Evolutionary conservation across 2,329 filamentous ascomycete species (phyloP), one percentile per base, ranked within the genome.

Genomic region (Colletotrichum cereale): DNA sequence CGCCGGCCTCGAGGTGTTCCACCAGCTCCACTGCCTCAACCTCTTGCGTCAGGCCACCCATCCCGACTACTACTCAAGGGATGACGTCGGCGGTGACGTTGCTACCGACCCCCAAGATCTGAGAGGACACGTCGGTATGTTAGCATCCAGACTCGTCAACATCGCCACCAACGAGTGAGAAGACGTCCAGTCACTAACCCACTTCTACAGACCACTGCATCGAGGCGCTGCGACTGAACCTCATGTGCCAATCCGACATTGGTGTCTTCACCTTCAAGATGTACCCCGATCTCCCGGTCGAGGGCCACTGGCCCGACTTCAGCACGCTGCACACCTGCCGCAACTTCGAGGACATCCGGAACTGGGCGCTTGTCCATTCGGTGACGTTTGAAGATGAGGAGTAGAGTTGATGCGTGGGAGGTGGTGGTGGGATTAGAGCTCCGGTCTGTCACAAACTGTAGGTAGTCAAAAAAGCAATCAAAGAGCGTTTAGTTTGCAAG

Each of bases 1-100:
- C n/a, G 88, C 89, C 0, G 89, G 86, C 0, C 79, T 89, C 3
- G 87, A 89, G 75, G 87, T 88, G 0, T 89, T 89, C 78, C 87
- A 89, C 77, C 86, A 86, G 75, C 80, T 88, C 42, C 85, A 86
- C 72, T 87, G 85, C 77, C 79, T 87, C 47, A 87, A 87, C 75
- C 75, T 86, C 44, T 77, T 83, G 75, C 77, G 85, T 16, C 84
- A 87, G 74, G 82, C 85, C 11, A 84, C 84, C 3, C 86, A 86
- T 75, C 84, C 82, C 68, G 84, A 86, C 8, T 85, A 88, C 73
- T 88, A 88, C 75, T 77, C 77, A 1, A 63, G 73, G 24, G 74
- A 79, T 56, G 79, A 82, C 7, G 77, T 84, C 5, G 85, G 84
- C 14, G 86, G 86, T 5, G 86, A 88, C 42, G 84, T 87, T 18